Evolutionary conservation across 208 protist genomes (phyloP), one percentile per base, ranked within the genome.

Genomic region (Crithidia bombi): DNA sequence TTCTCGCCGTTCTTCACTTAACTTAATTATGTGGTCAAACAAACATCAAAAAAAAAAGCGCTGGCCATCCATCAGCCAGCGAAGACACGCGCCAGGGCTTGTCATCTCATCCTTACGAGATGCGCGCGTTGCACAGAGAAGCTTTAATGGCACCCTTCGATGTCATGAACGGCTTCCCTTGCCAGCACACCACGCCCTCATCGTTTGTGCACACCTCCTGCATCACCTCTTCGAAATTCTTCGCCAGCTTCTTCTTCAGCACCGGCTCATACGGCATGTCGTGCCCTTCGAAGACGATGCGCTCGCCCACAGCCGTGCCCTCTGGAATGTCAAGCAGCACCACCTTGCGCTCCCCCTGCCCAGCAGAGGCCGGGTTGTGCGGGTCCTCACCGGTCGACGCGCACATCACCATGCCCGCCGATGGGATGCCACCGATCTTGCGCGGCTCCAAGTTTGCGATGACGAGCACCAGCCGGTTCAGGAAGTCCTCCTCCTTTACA

Each of bases 401-500:
- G 69, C 93, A 97, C 50, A 98, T 73, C 47, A 98, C 92, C 96
- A 98, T 98, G 56, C 92, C 96, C 41, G 86, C 71, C 23, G 87
- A 95, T n/a, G 81, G 68, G 26, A 98, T 83, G 50, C 95, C 96
- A 26, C 67, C 84, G 67, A 98, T 95, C 79, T 98, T 97, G 39
- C 87, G 89, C 19, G 97, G 93, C 81, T 98, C 95, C 50, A 98
- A 79, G 78, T 98, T 98, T 28, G 91, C 94, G 35, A 98, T 85
- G 23, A 98, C 89, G 15, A 97, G 73, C 52, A 98, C 94, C 12
- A 92, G 65, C 35, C 84, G 76, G 68, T 89, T 86, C 21, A 93
- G 32, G 39, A 98, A 86, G 19, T 96, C 85, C 55, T 96, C 90
- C 66, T 78, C 69, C 64, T 71, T 91, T 23, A 96, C 79, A 67